These are phyloP conservation scores for Neonectria neomacrospora DNA, from an alignment of 2,329 filamentous ascomycete species.

Conservation along the genomic window DNA sequence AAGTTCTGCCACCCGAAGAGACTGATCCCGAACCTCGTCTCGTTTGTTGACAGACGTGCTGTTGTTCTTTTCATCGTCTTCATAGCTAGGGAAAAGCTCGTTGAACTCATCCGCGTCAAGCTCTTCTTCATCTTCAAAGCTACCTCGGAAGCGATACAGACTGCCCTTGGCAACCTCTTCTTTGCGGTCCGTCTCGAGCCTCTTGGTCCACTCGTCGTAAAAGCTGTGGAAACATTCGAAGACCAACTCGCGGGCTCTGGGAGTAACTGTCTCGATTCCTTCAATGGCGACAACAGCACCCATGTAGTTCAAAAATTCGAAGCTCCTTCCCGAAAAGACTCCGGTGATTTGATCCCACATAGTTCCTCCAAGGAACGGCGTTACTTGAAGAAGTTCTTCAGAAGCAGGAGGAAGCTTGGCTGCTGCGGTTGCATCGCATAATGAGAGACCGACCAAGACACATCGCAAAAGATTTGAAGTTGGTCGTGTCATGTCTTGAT, in stretches of 20 bases:
- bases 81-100: conserved; percentile 83
- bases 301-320: conserved; percentile 58
- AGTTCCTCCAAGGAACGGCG: conserved; percentile 67
- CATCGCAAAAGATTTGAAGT: conserved; percentile 83
- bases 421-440: conserved; percentile 61
- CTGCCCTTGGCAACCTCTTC: conserved; percentile 78
- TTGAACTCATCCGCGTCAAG: conserved; percentile 79
- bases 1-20: conserved; percentile 69
- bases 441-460: conserved; percentile 77
- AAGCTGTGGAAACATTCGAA: conserved; percentile 77
- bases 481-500: conserved; percentile 86
- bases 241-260: conserved; percentile 62
- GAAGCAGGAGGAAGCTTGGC: conserved; percentile 53
- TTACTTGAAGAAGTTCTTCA: conserved; percentile 55
- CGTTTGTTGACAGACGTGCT: conserved; percentile 45
- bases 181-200: conserved; percentile 79
- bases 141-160: conserved; percentile 85
- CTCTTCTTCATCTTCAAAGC: conserved; percentile 79
- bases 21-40: conserved; percentile 63
- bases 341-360: conserved; percentile 44
- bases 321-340: conserved; percentile 41
- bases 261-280: conserved; percentile 54
- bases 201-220: conserved; percentile 83
- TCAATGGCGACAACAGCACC: conserved; percentile 58
- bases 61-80: conserved; percentile 61